Evolutionary conservation across 164 flowering plant species (phyloP), one percentile per base, ranked within the genome.

Genomic region (Magnolia changhungtana): DNA sequence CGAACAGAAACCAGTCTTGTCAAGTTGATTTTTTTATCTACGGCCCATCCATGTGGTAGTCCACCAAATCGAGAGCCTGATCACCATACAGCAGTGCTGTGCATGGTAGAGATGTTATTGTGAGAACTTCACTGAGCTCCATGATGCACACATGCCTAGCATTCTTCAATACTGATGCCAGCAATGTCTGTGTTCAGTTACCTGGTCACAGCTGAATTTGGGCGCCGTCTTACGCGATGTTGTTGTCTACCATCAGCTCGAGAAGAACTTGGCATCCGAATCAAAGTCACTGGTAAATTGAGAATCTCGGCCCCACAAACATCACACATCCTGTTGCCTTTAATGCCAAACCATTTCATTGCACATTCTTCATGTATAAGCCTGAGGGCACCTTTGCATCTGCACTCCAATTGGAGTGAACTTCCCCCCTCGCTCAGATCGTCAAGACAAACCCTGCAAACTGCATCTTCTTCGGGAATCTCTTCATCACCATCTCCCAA

Each of bases 401-500:
- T 88, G 86, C 98, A 95, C 75, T 91, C 95, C 94, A 93, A 87
- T 82, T 89, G 90, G 24, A 95, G 84, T 21, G 89, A 89, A 72
- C 84, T 90, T 79, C 88, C 87, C 81, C 87, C 94, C 70, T 90
- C 90, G 71, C 90, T 88, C 27, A 80, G 73, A 10, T 50, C 82
- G 71, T 87, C 93, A 19, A 89, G 75, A 82, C 98, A 95, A 71
- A 95, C 93, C 86, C 98, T 87, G 84, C 98, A 94, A 66, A 88
- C 85, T 58, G 96, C 96, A 80, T 92, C 97, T 78, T 94, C 97
- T 81, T 94, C 98, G 14, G 95, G 91, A 83, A 93, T 95, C 82
- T 95, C 98, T 86, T 91, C 88, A 81, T 95, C 95, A 13, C 80
- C 82, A 49, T 76, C 82, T 75, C 88, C 89, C 51, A 74, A 31